Evolutionary conservation across 2,329 filamentous ascomycete genomes (phyloP).

Genomic region (Botrytis sinoallii): DNA sequence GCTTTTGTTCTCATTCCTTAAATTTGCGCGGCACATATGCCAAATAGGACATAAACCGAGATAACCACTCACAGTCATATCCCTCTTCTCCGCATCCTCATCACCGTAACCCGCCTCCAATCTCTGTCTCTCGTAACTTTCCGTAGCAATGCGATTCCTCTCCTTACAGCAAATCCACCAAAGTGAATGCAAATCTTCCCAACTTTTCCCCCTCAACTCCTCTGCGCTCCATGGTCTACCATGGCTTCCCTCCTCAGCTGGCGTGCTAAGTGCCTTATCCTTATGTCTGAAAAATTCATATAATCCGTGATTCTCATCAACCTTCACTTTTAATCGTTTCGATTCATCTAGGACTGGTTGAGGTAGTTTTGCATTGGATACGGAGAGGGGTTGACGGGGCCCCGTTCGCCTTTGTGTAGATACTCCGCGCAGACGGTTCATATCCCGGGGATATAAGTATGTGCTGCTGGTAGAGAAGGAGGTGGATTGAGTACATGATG

Average conservation of each 20-base stretch:
- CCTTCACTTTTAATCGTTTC: constrained; percentile 51
- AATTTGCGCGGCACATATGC: constrained; percentile 2
- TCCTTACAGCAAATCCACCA: constrained; percentile 97
- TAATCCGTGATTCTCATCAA: constrained; percentile 76
- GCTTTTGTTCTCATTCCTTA: not conserved
- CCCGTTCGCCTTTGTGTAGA: constrained; percentile 78
- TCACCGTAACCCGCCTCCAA: constrained; percentile 71
- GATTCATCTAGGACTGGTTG: constrained; percentile 61
- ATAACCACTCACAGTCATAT: constrained; percentile 57
- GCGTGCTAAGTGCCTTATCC: constrained; percentile 65
- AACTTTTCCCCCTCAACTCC: constrained; percentile 85
- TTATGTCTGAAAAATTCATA: constrained; percentile 85
- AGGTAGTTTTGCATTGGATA: constrained; percentile 70
- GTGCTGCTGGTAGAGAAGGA: constrained; percentile 36
- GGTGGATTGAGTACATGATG: constrained; percentile 29
- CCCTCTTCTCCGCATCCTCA: constrained; percentile 60
- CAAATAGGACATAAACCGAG: not conserved
- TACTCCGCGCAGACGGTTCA: constrained; percentile 76
- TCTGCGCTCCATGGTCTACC: constrained; percentile 81
- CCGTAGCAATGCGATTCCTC: constrained; percentile 83
- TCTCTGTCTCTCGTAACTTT: constrained; percentile 63
- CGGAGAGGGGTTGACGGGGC: constrained; percentile 68
- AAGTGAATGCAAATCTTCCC: constrained; percentile 86
- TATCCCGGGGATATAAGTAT: constrained; percentile 54
- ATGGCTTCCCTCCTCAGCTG: constrained; percentile 66